Evolutionary conservation across 1,139 yeast species (phyloP).

Genomic region (Yamadazyma spencermartinsiae): DNA sequence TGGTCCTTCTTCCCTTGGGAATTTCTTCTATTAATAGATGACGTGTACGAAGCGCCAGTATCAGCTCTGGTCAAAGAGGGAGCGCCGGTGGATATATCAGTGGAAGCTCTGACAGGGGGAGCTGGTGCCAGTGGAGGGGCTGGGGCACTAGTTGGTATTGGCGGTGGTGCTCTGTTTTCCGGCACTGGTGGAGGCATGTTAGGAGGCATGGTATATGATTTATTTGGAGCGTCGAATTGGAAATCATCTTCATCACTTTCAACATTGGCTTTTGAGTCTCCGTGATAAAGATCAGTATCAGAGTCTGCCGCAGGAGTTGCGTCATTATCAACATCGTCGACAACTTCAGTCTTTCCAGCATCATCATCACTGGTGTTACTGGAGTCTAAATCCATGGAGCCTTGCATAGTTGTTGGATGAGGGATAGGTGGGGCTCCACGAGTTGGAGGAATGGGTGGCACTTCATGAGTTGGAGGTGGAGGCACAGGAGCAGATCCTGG

Average conservation of each 20-base stretch:
- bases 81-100: constrained; percentile 20
- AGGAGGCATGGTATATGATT: constrained; percentile 13
- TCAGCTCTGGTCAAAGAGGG: constrained; percentile 19
- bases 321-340: constrained; percentile 7
- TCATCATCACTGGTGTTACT: constrained; percentile 5
- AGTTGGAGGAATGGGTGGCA: constrained; percentile 12
- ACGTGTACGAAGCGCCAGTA: constrained; percentile 28
- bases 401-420: constrained; percentile 13
- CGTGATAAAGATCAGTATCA: constrained; percentile 1
- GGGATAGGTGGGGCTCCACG: constrained; percentile 15
- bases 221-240: constrained; percentile 13
- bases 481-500: not conserved
- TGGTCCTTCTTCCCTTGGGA: constrained; percentile 20
- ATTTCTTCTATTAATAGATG: constrained; percentile 15
- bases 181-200: constrained; percentile 21
- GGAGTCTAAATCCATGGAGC: constrained; percentile 15
- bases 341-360: constrained; percentile 6
- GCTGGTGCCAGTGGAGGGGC: constrained; percentile 9
- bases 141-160: constrained; percentile 10
- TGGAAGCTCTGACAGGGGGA: constrained; percentile 24
- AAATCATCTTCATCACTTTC: constrained; percentile 17
- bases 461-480: constrained; percentile 2
- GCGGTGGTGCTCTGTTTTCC: constrained; percentile 7
- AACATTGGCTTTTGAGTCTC: constrained; percentile 1
- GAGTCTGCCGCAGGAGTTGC: constrained; percentile 2